A percentile compares a stretch with the other conserved stretches of the same genome.
Evolutionary conservation across 2,329 filamentous ascomycete genomes (phyloP).

Genomic region (Epichloe festucae): DNA sequence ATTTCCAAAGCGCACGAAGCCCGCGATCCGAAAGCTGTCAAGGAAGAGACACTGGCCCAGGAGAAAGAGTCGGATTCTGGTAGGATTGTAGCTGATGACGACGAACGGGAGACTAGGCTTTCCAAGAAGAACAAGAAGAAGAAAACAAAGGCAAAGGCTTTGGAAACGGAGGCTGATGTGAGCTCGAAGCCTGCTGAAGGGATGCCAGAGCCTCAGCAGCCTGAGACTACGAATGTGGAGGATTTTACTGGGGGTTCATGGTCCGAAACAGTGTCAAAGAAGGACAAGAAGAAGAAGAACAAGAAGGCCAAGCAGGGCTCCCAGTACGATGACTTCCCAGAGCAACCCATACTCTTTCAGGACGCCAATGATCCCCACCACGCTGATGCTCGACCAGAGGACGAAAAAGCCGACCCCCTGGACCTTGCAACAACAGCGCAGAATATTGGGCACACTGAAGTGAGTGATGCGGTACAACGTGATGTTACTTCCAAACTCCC

Average conservation of each 20-base stretch:
- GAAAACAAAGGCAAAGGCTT: constrained; percentile 8
- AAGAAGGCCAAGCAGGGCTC: constrained; percentile 5
- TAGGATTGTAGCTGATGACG: constrained; percentile 3
- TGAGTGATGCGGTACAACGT: constrained; percentile 3
- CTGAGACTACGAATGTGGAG: constrained; percentile 3
- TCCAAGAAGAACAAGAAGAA: constrained; percentile 22
- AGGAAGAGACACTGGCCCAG: background rate
- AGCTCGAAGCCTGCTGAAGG: constrained; percentile 7
- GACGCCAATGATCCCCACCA: constrained; percentile 1
- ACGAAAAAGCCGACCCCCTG: constrained; percentile 5
- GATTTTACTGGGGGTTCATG: constrained; percentile 3
- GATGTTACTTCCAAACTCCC: constrained; percentile 1
- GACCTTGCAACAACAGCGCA: constrained; percentile 7
- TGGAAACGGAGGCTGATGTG: constrained; percentile 7
- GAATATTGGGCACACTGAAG: constrained; percentile 2
- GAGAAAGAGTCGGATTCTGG: constrained; percentile 2
- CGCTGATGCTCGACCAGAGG: constrained; percentile 8
- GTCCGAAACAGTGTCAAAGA: constrained; percentile 10
- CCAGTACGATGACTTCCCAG: constrained; percentile 1
- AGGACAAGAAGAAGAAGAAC: constrained; percentile 20
- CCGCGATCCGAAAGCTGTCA: background rate
- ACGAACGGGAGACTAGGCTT: constrained; percentile 4
- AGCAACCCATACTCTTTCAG: constrained; percentile 4
- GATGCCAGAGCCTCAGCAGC: constrained; percentile 5
- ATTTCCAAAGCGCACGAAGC: background rate